Evolutionary conservation across 2,329 filamentous ascomycete species (phyloP), one percentile per base, ranked within the genome.

Genomic region (Aspergillus brunneoviolaceus): DNA sequence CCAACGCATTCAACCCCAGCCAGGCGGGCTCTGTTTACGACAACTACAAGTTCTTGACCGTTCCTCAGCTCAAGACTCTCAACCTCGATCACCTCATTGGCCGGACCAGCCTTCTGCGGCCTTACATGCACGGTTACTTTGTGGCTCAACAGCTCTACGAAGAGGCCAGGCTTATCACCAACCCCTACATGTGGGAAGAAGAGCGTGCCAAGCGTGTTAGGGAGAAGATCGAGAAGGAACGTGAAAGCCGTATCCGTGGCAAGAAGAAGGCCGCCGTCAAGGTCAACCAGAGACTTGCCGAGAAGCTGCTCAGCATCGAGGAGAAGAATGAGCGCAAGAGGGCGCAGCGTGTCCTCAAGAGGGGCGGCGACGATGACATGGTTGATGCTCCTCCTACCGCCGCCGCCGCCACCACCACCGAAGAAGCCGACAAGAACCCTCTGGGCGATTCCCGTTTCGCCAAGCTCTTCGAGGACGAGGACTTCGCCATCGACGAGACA

Each of bases 91-190:
- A 98, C 73, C 82, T 99, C 51, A 85, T 99, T 59, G 94, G 94
- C 65, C 93, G 92, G 69, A 96, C 92, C 29, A 95, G 91, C 71
- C 80, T 98, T 21, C 81, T 99, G 47, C 85, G 94, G 49, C 95
- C 95, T 49, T 99, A 99, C 74, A 99, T 99, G 96, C 95, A 99
- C 74, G 96, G 95, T 68, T 98, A 95, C 82, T 99, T 99, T 79
- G 93, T 99, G 52, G 91, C 91, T 39, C 94, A 96, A 69, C 92
- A 93, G 71, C 79, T 99, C 27, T 98, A 99, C 75, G 96, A 99
- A 73, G 93, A 99, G 75, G 95, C 95, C 19, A 84, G 91, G 58
- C 81, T 99, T 61, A 96, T 98, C 69, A 89, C 90, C 53, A 96
- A 98, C 77, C 95, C 95, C 0, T 96, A 96, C 72, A 85, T 96